Percentiles rank a stretch among this genome's conserved stretches.
Conservation (phyloP, 345 rosid genomes). For the Turnera subulata region DNA sequence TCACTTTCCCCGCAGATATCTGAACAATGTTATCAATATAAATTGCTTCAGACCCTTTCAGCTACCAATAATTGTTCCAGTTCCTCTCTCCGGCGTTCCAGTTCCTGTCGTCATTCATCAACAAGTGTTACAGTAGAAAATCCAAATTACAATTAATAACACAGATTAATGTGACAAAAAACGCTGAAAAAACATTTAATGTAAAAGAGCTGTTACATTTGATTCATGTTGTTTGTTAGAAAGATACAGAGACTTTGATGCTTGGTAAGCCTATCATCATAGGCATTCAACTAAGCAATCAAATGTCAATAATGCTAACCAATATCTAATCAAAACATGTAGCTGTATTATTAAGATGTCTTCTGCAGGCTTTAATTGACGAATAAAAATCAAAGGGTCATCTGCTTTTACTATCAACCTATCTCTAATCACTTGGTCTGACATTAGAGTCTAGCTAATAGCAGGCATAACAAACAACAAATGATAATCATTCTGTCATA, state of each 20-base stretch:
- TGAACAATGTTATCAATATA: neutral
- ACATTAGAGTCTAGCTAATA: too few species aligned
- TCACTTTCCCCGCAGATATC: neutral
- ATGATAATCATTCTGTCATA: neutral
- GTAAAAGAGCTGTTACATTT: too few species aligned
- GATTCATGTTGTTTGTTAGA: too few species aligned
- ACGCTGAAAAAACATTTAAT: too few species aligned
- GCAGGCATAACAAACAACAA: neutral
- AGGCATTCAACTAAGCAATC: neutral
- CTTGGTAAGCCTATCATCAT: neutral
- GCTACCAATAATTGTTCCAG: constrained; percentile 74
- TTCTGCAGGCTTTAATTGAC: too few species aligned
- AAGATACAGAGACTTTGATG: neutral
- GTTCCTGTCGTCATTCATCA: constrained; percentile 43
- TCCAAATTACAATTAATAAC: neutral
- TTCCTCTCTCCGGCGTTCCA: constrained; percentile 75
- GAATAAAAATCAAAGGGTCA: neutral
- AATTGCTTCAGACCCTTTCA: constrained; percentile 37
- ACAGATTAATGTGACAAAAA: neutral
- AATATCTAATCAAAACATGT: too few species aligned
- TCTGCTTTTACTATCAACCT: too few species aligned
- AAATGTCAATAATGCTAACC: too few species aligned
- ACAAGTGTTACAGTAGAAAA: neutral
- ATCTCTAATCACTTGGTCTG: too few species aligned
- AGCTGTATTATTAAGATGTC: too few species aligned